Percentiles rank a stretch among this genome's conserved stretches.
phyloP scores from a whole-genome alignment of 768 basidiomycete species.

The Phylloporus sp. region DNA sequence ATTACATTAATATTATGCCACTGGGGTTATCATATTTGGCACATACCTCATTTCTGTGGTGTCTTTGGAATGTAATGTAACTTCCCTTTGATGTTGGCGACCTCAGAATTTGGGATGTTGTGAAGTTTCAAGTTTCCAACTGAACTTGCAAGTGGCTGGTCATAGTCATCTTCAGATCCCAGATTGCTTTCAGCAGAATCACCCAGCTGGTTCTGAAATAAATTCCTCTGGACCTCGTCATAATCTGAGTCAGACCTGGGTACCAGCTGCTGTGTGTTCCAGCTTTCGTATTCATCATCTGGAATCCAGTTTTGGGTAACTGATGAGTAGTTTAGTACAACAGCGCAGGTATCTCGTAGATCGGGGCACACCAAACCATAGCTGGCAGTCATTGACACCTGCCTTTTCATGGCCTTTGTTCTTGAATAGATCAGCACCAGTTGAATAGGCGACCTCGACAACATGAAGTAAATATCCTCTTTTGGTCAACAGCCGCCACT shows the following conservation, averaged over 20 bases:
- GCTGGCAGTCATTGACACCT: not conserved
- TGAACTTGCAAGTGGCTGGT: not conserved
- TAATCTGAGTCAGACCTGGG: not conserved
- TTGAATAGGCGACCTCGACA: not conserved
- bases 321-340: not conserved
- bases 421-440: not conserved
- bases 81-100: not conserved
- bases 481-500: not conserved
- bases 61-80: not conserved
- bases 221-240: no score
- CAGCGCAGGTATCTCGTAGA: not conserved
- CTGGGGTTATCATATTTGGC: not conserved
- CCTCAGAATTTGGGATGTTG: not conserved
- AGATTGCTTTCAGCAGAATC: not conserved
- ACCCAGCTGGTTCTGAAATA: not conserved
- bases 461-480: not conserved
- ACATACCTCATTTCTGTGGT: not conserved
- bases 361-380: not conserved
- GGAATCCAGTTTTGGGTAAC: not conserved
- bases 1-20: not conserved
- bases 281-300: not conserved
- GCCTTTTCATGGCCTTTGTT: not conserved
- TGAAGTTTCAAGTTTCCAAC: not conserved
- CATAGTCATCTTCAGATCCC: not conserved
- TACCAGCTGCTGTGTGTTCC: not conserved